Conservation (phyloP, 306 rosid genomes). For the Sicyos baderoa region DNA sequence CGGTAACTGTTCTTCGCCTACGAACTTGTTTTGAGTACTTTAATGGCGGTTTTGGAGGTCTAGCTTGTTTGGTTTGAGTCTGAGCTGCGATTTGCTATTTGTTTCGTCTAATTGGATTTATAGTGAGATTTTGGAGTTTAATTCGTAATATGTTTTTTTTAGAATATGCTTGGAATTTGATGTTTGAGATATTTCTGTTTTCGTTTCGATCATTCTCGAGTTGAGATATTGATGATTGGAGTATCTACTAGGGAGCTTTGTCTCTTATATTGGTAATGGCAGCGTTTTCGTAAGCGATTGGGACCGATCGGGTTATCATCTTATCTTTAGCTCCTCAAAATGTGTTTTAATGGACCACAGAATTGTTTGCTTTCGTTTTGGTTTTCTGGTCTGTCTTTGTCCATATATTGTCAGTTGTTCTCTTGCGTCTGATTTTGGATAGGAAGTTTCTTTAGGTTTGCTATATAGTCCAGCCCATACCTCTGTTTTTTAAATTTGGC, state of each 20-base stretch:
- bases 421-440: slow-evolving; percentile 25
- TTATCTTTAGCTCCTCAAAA: slow-evolving; percentile 39
- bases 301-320: slow-evolving; percentile 39
- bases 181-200: slow-evolving; percentile 6
- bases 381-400: slow-evolving; percentile 28
- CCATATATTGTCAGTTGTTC: slow-evolving; percentile 21
- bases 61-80: slow-evolving; percentile 18
- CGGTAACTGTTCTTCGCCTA: slow-evolving; percentile 25
- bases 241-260: slow-evolving; percentile 38
- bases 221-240: slow-evolving; percentile 20
- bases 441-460: slow-evolving; percentile 2
- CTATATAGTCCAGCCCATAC: neutral
- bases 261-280: slow-evolving; percentile 33
- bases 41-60: slow-evolving; percentile 18
- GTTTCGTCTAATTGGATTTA: neutral
- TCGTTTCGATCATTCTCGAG: slow-evolving; percentile 8
- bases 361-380: slow-evolving; percentile 23
- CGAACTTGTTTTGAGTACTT: slow-evolving; percentile 18
- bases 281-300: slow-evolving; percentile 17
- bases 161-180: slow-evolving; percentile 10
- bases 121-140: neutral
- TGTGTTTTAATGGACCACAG: slow-evolving; percentile 52
- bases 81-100: neutral
- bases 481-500: neutral
- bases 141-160: slow-evolving; percentile 18